Percentiles rank a stretch among this genome's conserved stretches.
Conservation (phyloP, 2,329 filamentous ascomycete genomes). For the Calonectria naviculata region DNA sequence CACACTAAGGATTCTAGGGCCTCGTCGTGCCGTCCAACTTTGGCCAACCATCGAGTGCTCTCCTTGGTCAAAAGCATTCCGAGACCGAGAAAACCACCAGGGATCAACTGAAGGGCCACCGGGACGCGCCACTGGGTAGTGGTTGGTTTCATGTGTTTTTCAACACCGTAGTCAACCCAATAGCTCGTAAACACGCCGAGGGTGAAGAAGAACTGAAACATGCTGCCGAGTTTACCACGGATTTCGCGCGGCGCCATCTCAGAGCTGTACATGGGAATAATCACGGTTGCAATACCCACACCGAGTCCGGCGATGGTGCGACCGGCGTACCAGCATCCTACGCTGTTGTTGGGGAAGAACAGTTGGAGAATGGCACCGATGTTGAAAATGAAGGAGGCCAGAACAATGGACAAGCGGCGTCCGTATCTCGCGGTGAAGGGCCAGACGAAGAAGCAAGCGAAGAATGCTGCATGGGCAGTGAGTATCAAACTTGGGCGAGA, state of each 20-base stretch:
- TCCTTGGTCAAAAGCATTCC: constrained; percentile 62
- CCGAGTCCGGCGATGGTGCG: constrained; percentile 50
- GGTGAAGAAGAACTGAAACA: constrained; percentile 59
- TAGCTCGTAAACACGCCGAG: constrained; percentile 54
- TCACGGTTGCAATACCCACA: constrained; percentile 52
- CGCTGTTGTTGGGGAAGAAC: constrained; percentile 48
- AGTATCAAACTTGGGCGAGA: not conserved
- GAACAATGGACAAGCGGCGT: constrained; percentile 52
- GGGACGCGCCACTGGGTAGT: constrained; percentile 63
- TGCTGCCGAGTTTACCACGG: constrained; percentile 53
- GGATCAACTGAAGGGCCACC: constrained; percentile 58
- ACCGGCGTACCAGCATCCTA: constrained; percentile 51
- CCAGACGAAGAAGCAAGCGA: constrained; percentile 56
- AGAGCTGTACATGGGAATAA: constrained; percentile 57
- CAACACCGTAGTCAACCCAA: constrained; percentile 60
- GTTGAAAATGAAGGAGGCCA: constrained; percentile 56
- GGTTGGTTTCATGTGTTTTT: constrained; percentile 47
- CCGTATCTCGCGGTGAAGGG: constrained; percentile 54
- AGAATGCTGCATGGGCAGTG: constrained; percentile 46
- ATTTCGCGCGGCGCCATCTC: constrained; percentile 60
- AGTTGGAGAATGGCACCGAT: constrained; percentile 53
- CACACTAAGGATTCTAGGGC: constrained; percentile 60
- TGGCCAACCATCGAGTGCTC: constrained; percentile 59
- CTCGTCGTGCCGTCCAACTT: constrained; percentile 56
- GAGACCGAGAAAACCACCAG: constrained; percentile 56